phyloP scores from a whole-genome alignment of 1,139 yeast species.

The Blastobotrys serpentis region DNA sequence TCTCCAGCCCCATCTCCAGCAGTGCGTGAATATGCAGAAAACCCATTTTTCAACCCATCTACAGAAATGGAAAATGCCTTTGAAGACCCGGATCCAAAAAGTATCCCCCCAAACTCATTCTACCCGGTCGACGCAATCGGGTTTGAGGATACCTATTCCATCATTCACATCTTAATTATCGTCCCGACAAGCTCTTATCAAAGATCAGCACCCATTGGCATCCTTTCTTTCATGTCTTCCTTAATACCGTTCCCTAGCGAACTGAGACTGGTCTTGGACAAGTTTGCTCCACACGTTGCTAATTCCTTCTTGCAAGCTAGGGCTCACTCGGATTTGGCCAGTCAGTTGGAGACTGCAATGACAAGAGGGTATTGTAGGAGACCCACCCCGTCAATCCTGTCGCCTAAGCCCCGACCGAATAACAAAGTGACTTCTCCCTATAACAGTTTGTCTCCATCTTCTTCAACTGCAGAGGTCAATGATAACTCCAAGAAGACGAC shows the following conservation, averaged over 20 bases:
- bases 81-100: slow-evolving; percentile 24
- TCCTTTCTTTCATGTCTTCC: slow-evolving; percentile 36
- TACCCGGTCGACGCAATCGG: slow-evolving; percentile 31
- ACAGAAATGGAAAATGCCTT: slow-evolving; percentile 32
- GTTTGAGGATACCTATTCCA: slow-evolving; percentile 35
- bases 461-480: slow-evolving; percentile 6
- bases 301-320: slow-evolving; percentile 35
- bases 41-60: slow-evolving; percentile 31
- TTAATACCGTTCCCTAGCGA: slow-evolving; percentile 37
- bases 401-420: background rate
- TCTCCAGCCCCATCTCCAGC: slow-evolving; percentile 41
- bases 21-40: slow-evolving; percentile 26
- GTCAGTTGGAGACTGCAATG: slow-evolving; percentile 20
- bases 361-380: slow-evolving; percentile 3
- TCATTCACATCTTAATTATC: slow-evolving; percentile 36
- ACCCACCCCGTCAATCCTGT: background rate
- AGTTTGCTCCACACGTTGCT: slow-evolving; percentile 38
- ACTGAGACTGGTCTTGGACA: slow-evolving; percentile 28
- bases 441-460: slow-evolving; percentile 11
- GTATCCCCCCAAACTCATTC: slow-evolving; percentile 8
- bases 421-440: slow-evolving; percentile 9
- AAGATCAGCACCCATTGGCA: slow-evolving; percentile 36
- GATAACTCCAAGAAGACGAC: background rate
- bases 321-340: slow-evolving; percentile 32
- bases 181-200: slow-evolving; percentile 22